phyloP scores from a whole-genome alignment of 2,329 filamentous ascomycete genomes.

The Sclerotinia spermophila region DNA sequence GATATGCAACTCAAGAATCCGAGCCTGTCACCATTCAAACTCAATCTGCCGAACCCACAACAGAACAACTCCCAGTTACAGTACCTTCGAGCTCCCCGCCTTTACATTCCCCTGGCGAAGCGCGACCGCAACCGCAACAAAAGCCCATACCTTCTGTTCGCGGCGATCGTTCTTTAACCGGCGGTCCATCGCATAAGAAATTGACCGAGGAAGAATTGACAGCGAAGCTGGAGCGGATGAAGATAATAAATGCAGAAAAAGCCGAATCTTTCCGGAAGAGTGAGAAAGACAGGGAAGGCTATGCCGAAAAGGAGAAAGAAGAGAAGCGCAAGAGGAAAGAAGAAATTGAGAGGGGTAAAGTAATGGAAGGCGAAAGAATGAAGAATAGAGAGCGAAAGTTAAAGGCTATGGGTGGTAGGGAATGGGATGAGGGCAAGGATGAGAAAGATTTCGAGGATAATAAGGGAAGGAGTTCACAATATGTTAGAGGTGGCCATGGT shows the following conservation, averaged over 20 bases:
- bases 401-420: slow-evolving; percentile 35
- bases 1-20: slow-evolving; percentile 25
- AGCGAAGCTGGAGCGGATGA: slow-evolving; percentile 57
- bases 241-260: slow-evolving; percentile 56
- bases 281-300: slow-evolving; percentile 64
- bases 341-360: slow-evolving; percentile 32
- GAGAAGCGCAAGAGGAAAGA: slow-evolving; percentile 48
- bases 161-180: slow-evolving; percentile 52
- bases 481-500: slow-evolving; percentile 34
- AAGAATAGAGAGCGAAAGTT: slow-evolving; percentile 38
- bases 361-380: slow-evolving; percentile 38
- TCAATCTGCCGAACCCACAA: not conserved
- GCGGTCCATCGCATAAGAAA: slow-evolving; percentile 53
- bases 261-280: slow-evolving; percentile 59
- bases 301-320: slow-evolving; percentile 59
- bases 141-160: slow-evolving; percentile 44
- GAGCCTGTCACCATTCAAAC: not conserved
- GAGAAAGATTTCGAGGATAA: slow-evolving; percentile 36
- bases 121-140: slow-evolving; percentile 19
- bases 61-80: not conserved
- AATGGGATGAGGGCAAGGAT: slow-evolving; percentile 38
- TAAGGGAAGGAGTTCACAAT: slow-evolving; percentile 31
- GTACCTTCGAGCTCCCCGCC: not conserved
- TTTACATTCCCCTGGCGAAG: not conserved
- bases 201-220: slow-evolving; percentile 62